Conservation (phyloP, 148 eudicot genomes). For the Bassia scoparia region DNA sequence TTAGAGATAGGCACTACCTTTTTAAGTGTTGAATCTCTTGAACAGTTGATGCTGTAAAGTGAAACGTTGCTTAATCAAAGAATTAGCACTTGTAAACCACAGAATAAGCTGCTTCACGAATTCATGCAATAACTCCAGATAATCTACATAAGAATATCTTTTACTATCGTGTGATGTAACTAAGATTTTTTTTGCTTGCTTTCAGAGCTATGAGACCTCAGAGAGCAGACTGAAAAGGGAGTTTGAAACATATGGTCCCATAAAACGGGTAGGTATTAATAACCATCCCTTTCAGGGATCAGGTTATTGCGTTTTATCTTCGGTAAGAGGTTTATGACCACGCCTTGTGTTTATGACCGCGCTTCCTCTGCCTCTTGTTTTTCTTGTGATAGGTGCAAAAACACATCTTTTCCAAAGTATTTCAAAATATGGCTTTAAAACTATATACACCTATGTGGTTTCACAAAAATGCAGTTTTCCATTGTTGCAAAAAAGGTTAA, state of each 20-base stretch:
- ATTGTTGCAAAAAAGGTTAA: not conserved
- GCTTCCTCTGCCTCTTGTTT: not conserved
- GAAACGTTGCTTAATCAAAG: not conserved
- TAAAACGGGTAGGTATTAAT: slow-evolving; percentile 93
- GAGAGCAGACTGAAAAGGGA: slow-evolving; percentile 98
- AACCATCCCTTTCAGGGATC: slow-evolving; percentile 47
- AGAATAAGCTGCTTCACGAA: too few species aligned
- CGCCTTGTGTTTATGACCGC: slow-evolving; percentile 11
- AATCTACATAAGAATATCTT: not conserved
- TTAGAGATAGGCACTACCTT: too few species aligned
- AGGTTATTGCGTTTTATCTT: slow-evolving; percentile 59
- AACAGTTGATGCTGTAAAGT: not conserved
- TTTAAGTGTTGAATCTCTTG: not conserved
- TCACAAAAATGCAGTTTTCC: too few species aligned
- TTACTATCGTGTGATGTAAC: not conserved
- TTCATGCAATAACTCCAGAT: not conserved
- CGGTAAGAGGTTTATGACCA: slow-evolving; percentile 51
- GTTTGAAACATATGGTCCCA: slow-evolving; percentile 99
- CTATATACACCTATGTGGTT: not conserved
- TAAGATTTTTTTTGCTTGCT: slow-evolving; percentile 6
- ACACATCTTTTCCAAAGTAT: not conserved
- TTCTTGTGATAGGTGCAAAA: not conserved
- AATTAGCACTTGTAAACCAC: not conserved
- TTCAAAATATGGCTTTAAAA: not conserved
- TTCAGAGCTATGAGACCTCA: slow-evolving; percentile 88